Base-by-base conservation (phyloP, 257 asterid genomes). In the Jasminum sambac region DNA sequence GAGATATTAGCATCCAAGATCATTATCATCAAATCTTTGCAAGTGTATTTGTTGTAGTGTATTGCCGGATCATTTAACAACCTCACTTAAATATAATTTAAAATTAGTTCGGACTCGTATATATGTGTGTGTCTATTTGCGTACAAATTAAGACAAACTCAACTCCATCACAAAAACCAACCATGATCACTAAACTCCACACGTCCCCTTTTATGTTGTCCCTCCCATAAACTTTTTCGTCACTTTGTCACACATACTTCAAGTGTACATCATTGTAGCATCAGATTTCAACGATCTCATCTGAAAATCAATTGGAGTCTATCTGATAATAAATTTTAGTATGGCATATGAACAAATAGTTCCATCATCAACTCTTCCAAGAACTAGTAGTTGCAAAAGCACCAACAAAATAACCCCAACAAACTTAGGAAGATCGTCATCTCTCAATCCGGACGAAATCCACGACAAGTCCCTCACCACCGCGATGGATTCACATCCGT, bases 341-440 rank as follows among this genome's bases (percentile, higher is more conserved):
- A 52, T 52, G 61, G 26, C 52, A 40, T 83, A 72, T 17, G 77
- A 82, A 25, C 84, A 80, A 59, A 69, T 69, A 26, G 25, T 64
- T 12, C 75, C 71, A 0, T 40, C 36, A 30, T 30, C 42, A 0
- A 60, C 30, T 36, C 77, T 77, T 5, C 62, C 70, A 24, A 79
- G 87, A 60, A 63, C 74, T 0, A 75, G 70, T 62, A 79, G 84
- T 74, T 69, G 77, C 63, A 63, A 77, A 11, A 78, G 83, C 76
- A 41, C 57, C 8, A 41, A 25, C 66, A 63, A 73, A 16, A 75
- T 75, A 19, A 55, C 70, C 37, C 58, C 83, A 6, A 13, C 78
- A 37, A 34, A 52, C 34, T 46, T 36, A 77, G 1, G 38, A 11
- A 24, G 74, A 24, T 63, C 86, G n/a, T 25, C 81, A 13, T 74